These are phyloP conservation scores for Aspergillus hiratsukae DNA, from an alignment of 2,329 filamentous ascomycete genomes.

Conservation along the genomic window DNA sequence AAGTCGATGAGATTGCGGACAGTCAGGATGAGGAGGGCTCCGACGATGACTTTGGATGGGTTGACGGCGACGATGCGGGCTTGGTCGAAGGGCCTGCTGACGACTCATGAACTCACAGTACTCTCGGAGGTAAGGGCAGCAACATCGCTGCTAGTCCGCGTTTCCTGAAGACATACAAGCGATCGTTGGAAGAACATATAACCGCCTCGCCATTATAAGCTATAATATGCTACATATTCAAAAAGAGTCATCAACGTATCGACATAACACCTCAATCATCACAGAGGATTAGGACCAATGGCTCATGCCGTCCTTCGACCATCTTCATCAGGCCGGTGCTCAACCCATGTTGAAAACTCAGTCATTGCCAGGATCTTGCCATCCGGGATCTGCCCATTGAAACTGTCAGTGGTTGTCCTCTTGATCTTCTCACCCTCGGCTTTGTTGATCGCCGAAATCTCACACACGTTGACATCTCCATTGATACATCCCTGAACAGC, in stretches of 20 bases:
- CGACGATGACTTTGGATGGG: slow-evolving; percentile 28
- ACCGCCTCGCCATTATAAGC: neutral
- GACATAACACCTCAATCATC: neutral
- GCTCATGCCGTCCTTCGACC: neutral
- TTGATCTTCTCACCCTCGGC: neutral
- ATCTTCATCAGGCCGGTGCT: slow-evolving; percentile 7
- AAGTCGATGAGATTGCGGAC: slow-evolving; percentile 41
- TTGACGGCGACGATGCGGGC: slow-evolving; percentile 16
- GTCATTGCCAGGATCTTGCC: slow-evolving; percentile 20
- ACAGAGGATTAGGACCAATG: neutral
- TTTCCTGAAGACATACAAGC: neutral
- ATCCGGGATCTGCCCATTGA: slow-evolving; percentile 5
- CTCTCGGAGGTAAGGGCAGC: neutral
- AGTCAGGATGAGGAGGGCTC: slow-evolving; percentile 42
- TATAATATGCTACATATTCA: neutral
- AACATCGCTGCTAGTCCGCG: neutral
- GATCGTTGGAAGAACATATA: neutral
- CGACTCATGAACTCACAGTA: neutral
- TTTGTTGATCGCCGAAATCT: neutral
- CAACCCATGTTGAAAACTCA: slow-evolving; percentile 20
- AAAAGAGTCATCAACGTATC: neutral
- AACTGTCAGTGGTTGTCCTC: neutral
- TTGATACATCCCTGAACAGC: neutral
- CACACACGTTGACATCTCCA: slow-evolving; percentile 1
- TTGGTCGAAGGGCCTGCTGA: slow-evolving; percentile 6